Percentiles rank a stretch among this genome's conserved stretches.
These are phyloP conservation scores for Geotrichum bryndzae DNA, from an alignment of 1,139 yeast species.

Conservation along the genomic window DNA sequence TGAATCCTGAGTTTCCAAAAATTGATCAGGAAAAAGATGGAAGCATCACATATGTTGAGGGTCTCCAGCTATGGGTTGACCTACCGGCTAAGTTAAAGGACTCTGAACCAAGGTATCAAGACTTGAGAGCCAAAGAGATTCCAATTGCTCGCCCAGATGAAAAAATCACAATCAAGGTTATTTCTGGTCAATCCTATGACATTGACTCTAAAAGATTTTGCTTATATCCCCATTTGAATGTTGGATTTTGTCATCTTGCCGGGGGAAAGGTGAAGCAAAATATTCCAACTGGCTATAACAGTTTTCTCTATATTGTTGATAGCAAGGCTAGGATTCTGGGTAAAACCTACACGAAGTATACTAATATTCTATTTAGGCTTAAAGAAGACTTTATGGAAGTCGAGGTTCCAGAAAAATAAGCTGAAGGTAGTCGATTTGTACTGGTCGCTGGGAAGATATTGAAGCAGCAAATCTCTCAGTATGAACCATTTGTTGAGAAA, in stretches of 20 bases:
- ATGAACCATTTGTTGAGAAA: constrained; percentile 85
- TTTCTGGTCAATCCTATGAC: constrained; percentile 74
- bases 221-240: constrained; percentile 67
- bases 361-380: constrained; percentile 40
- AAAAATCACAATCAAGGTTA: constrained; percentile 68
- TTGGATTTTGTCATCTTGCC: constrained; percentile 62
- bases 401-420: constrained; percentile 26
- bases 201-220: constrained; percentile 72
- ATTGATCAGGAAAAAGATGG: constrained; percentile 31
- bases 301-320: constrained; percentile 61
- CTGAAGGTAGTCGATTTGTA: constrained; percentile 50
- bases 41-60: constrained; percentile 39
- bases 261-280: constrained; percentile 62
- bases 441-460: constrained; percentile 71
- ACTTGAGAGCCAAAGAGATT: constrained; percentile 62
- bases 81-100: constrained; percentile 64
- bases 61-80: constrained; percentile 84
- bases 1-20: constrained; percentile 84
- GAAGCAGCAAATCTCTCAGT: constrained; percentile 74
- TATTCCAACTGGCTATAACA: constrained; percentile 61
- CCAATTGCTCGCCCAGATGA: constrained; percentile 65
- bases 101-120: constrained; percentile 68
- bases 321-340: constrained; percentile 52
- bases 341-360: constrained; percentile 38
- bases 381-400: constrained; percentile 27